Base-by-base conservation (phyloP, 2,329 filamentous ascomycete genomes). In the Balansia obtecta region DNA sequence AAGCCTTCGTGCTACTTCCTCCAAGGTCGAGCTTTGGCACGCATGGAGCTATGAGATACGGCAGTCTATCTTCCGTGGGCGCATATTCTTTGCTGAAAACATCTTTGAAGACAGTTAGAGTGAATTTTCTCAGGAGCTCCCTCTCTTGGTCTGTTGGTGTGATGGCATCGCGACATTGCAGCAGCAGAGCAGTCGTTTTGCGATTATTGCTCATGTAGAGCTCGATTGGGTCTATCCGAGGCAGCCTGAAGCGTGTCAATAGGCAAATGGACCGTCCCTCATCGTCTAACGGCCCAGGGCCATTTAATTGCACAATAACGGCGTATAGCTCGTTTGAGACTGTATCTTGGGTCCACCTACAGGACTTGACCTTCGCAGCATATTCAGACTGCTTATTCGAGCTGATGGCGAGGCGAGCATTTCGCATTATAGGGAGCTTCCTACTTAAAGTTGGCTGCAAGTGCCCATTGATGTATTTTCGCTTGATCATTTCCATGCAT, bases 81-180 rank as follows among this genome's bases (percentile, higher is more conserved):
- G 86, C 80, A 59, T 88, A 98, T 3, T 75, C 73, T 64, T 98
- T 98, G 65, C 89, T 91, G 69, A 95, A 97, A 0, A 96, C 71
- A 57, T 97, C 88, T 15, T 79, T 70, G 64, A 94, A 96, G 0
- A 94, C 66, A 4, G 77, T 74, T 40, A 94, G 68, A 0, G 87
- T 95, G 62, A 93, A 95, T 0, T 64, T 66, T 0, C 80, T 82
- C n/a, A 97, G 63, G 1, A 70, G 63, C 0, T 75, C 65, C 0
- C 88, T 55, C 1, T 72, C 61, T 0, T 68, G 59, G 0, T 69
- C 57, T 0, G 68, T 63, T 0, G 80, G 55, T 1, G 65, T 11
- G 0, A 89, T 56, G 0, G 71, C 60, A 0, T 54, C 57, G 0
- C 59, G 48, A 1, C 84, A 55, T 0, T 72, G 63, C 0, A 70